Base-by-base conservation (phyloP, 140 eudicot genomes). In the Bidens hawaiensis region DNA sequence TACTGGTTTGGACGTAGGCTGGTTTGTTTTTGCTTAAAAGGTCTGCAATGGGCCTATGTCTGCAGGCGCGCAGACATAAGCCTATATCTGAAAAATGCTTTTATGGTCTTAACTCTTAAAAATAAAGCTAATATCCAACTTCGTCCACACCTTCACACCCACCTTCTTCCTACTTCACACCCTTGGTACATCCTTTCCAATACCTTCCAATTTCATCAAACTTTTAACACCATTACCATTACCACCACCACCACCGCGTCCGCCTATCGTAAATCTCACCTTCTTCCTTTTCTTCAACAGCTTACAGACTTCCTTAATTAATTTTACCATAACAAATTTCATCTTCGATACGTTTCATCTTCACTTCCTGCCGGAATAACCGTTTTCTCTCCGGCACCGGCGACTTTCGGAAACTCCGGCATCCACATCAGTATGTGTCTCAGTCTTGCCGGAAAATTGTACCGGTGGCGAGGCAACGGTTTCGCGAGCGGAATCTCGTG, bases 381-480 rank as follows among this genome's bases (percentile, higher is more conserved):
- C 62, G 61, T 21, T 57, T 31, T 12, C 48, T 46, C 84, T 47
- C 12, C 75, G 1, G 15, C 21, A 6, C 14, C 72, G 17, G 5
- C 48, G n/a, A 65, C 48, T 50, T 51, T 68, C 16, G 88, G 88
- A 27, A 81, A 68, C 27, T 0, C 74, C 17, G 95, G 95, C 62
- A 87, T n/a, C 95, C 95, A 87, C 27, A 62, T 58, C 61, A 91
- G 95, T 49, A 87, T 65, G 56, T 87, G 83, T 43, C 57, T 61
- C 68, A 34, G 41, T 50, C n/a, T 40, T 4, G 54, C n/a, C 5
- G 21, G 59, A 12, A 22, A 50, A 3, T 6, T 18, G 4, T 8
- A 3, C 18, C 15, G 2, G 4, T 45, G n/a, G 4, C 68, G 70
- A n/a, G 75, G 76, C 68, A 82, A 25, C 6, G 90, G 82, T 75